Conservation (phyloP, 805 yeast species). For the Barnettozyma sucrosica region DNA sequence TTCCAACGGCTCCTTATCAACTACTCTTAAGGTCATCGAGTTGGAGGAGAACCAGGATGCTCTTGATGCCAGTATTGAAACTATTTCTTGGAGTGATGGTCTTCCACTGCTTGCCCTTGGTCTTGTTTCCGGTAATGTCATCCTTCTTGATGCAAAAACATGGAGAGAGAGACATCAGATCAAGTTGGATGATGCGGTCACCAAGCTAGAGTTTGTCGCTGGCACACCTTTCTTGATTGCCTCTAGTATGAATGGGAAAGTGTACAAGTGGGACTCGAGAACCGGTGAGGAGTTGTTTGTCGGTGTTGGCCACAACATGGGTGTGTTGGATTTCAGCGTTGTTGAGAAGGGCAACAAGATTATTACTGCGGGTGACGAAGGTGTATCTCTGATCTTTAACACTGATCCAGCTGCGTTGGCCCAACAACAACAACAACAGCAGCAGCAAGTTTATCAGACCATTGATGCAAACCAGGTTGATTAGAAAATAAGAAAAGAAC, state of each 20-base stretch:
- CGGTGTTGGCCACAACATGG: conserved; percentile 92
- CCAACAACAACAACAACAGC: conserved; percentile 2
- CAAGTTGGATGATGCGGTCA: conserved; percentile 73
- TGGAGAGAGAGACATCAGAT: conserved; percentile 81
- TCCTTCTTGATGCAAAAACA: conserved; percentile 72
- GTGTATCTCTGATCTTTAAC: conserved; percentile 64
- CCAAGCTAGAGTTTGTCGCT: conserved; percentile 63
- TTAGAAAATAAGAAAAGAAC: not conserved
- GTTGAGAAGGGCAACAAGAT: conserved; percentile 61
- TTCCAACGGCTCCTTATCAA: conserved; percentile 67
- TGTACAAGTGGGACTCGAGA: conserved; percentile 85
- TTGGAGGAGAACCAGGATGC: conserved; percentile 50
- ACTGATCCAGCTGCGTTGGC: conserved; percentile 7
- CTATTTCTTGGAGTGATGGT: conserved; percentile 71
- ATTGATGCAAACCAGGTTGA: conserved; percentile 1
- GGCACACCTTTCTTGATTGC: conserved; percentile 58
- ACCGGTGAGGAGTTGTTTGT: conserved; percentile 72
- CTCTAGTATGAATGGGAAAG: conserved; percentile 77
- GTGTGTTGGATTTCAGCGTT: conserved; percentile 78
- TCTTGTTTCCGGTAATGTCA: conserved; percentile 80
- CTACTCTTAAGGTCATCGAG: conserved; percentile 59
- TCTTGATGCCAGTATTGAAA: conserved; percentile 66
- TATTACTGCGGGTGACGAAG: conserved; percentile 95
- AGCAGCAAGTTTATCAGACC: not conserved
- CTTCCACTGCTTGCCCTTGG: conserved; percentile 77